Base-by-base conservation (phyloP, 1,284 basidiomycete genomes). In the Filobasidium uniguttulatum region DNA sequence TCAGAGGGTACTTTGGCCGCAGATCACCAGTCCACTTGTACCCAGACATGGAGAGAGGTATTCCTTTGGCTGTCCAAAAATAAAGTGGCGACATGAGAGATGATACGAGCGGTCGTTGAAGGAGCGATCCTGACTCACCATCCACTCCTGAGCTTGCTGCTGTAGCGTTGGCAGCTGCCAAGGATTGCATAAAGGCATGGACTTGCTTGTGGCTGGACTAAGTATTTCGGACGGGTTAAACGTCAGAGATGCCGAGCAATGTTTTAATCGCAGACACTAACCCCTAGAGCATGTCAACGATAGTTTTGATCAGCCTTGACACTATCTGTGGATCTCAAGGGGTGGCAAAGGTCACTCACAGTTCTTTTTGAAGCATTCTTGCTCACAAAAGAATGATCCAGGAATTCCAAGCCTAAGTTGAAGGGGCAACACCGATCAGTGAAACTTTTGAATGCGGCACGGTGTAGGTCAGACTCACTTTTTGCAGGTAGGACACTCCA, bases 371-470 rank as follows among this genome's bases (percentile, higher is more conserved):
- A 71, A 71, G 55, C 70, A 71, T 31, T 61, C 63, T 55, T 71
- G 70, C 53, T 70, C 67, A 52, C 68, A 69, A 63, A 70, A 71
- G 59, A 66, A 71, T 40, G 64, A 67, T 20, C 68, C 69, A 9
- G 59, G 58, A 48, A 71, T 70, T 22, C 68, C 68, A 23, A 71
- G 57, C 54, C 68, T 68, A 49, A 26, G n/a, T 19, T 5, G n/a
- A 40, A 40, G 3, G n/a, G 3, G 37, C n/a, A 3, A 20, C 14
- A 31, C 10, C 9, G 5, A 43, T 56, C 36, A 57, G 55, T 43
- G 7, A 6, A 28, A 12, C 2, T 8, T 35, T 36, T 28, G n/a
- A 44, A 34, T 26, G 17, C 44, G 28, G 15, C 5, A 20, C 44
- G n/a, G 17, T 30, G 7, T 5, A 10, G 40, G 4, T 4, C 2